Percentiles rank a stretch among this genome's conserved stretches.
phyloP scores from a whole-genome alignment of 139 green algal species.

The Medakamo hakoo region DNA sequence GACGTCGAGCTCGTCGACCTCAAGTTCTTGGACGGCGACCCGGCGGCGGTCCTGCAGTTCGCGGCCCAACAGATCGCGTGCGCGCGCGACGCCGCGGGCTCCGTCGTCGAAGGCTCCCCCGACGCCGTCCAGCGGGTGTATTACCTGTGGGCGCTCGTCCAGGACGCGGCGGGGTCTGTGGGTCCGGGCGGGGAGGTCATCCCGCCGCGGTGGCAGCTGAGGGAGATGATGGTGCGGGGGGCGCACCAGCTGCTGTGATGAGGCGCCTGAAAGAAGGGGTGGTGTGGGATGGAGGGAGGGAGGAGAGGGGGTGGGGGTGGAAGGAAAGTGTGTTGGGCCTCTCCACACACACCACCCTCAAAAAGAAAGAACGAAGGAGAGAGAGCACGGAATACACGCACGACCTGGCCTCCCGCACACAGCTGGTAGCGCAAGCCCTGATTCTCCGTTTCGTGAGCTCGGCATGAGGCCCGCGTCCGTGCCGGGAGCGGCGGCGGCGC shows the following conservation, averaged over 20 bases:
- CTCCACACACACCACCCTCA: too few relatives aligned
- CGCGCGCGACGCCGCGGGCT: constrained; percentile 76
- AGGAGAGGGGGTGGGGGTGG: neutral
- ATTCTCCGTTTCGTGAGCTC: too few relatives aligned
- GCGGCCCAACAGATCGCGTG: constrained; percentile 73
- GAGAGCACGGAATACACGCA: too few relatives aligned
- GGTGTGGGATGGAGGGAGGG: too few relatives aligned
- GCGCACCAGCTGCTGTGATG: constrained; percentile 41
- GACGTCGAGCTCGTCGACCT: constrained; percentile 78
- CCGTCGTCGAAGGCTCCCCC: constrained; percentile 69
- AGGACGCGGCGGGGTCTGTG: constrained; percentile 48
- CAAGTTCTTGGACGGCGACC: constrained; percentile 67
- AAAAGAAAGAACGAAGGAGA: too few relatives aligned
- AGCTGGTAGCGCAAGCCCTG: too few relatives aligned
- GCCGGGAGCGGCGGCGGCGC: too few relatives aligned
- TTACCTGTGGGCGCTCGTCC: constrained; percentile 72
- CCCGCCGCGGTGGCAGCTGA: constrained; percentile 67
- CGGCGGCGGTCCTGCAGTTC: constrained; percentile 68
- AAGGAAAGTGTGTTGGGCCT: too few relatives aligned
- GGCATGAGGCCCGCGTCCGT: too few relatives aligned
- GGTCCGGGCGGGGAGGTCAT: constrained; percentile 48
- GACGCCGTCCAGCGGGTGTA: constrained; percentile 54
- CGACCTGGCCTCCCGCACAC: too few relatives aligned
- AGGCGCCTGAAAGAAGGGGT: too few relatives aligned
- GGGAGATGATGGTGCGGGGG: constrained; percentile 64